Base-by-base conservation (phyloP, 1,284 basidiomycete species). In the Leccinum pallidistipes region DNA sequence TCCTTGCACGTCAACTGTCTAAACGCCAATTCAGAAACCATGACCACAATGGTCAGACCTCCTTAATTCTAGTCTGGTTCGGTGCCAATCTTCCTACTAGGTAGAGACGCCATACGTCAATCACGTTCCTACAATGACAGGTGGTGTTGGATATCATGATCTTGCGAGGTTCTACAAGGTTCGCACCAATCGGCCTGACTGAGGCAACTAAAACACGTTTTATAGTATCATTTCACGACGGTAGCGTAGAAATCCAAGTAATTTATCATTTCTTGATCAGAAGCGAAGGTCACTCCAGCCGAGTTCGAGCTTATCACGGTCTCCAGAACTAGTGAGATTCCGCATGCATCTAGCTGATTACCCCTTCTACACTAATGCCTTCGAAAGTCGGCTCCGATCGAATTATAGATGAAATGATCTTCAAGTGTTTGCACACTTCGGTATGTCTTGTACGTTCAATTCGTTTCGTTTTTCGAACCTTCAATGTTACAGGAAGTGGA, bases 41-140 rank as follows among this genome's bases (percentile, higher is more conserved):
- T 81, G 78, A 61, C 73, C 3, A 81, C 80, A 14, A 81, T 81
- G 79, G 79, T 80, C 32, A 40, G 54, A 31, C 32, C 32, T 21
- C 21, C 10, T 53, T 50, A 38, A 27, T 58, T 51, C n/a, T 10
- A 16, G 31, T 60, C 34, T 11, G 40, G 27, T 59, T 27, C 49
- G 18, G 50, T n/a, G 18, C 18, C 54, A 29, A 64, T 32, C 14
- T 53, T 56, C 55, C 3, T 40, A 55, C 34, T 43, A 82, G 80
- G 79, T 82, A 14, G 62, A 74, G n/a, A 72, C 75, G n/a, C 80
- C 79, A 21, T 82, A 80, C 59, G 81, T 83, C 36, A 83, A 81
- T 63, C 81, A 80, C 61, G 72, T 82, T 29, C 71, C 81, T 16
- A 82, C 81, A 6, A 73, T 81, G 77, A 82, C 77, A 2, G 80